These are phyloP conservation scores for Phycomyces blakesleeanus DNA, from an alignment of 192 early-diverging fungal genomes.

Conservation along the genomic window DNA sequence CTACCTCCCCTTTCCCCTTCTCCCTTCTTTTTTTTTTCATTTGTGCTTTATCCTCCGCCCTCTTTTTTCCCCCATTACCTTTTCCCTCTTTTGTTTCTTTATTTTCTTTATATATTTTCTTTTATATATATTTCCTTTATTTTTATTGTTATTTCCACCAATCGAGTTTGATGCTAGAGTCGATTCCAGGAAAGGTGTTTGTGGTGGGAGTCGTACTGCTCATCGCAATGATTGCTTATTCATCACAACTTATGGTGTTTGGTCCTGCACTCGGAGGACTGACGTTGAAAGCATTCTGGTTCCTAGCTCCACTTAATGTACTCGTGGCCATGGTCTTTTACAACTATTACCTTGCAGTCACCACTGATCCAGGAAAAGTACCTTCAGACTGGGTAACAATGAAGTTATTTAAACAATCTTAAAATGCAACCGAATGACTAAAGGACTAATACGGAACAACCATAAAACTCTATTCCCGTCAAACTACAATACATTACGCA, in stretches of 20 bases:
- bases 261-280: constrained; percentile 14
- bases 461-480: not conserved
- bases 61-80: not conserved
- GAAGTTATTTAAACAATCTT: too few relatives aligned
- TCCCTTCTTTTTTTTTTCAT: constrained; percentile 1
- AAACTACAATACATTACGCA: too few relatives aligned
- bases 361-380: constrained; percentile 75
- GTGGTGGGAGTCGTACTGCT: constrained; percentile 24
- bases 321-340: constrained; percentile 70
- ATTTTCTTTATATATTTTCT: too few relatives aligned
- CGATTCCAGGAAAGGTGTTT: constrained; percentile 32
- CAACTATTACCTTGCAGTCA: constrained; percentile 85
- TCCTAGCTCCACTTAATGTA: constrained; percentile 74
- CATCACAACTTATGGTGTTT: constrained; percentile 36
- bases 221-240: constrained; percentile 32
- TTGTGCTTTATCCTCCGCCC: not conserved
- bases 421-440: not conserved
- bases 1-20: too few relatives aligned
- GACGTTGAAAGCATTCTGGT: not conserved
- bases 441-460: not conserved
- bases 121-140: too few relatives aligned
- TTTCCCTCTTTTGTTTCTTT: not conserved
- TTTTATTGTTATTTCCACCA: too few relatives aligned
- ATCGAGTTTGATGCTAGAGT: constrained; percentile 23
- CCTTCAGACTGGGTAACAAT: constrained; percentile 50